These are phyloP conservation scores for Yarrowia yakushimensis DNA, from an alignment of 805 yeast species.

Conservation along the genomic window DNA sequence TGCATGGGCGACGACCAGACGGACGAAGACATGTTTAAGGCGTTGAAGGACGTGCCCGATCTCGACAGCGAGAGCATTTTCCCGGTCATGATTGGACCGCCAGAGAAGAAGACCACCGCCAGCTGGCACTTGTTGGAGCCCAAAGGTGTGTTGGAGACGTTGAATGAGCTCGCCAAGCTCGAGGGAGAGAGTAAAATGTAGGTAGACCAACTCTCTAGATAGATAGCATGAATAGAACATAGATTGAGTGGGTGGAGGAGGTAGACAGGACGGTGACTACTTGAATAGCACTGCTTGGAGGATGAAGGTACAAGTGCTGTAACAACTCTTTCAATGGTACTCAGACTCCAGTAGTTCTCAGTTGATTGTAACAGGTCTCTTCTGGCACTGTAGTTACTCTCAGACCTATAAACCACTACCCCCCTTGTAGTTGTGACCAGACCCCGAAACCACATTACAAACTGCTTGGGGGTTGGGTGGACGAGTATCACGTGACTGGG, in stretches of 20 bases:
- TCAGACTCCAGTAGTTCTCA: too few relatives aligned
- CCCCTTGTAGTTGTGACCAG: too few relatives aligned
- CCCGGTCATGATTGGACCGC: constrained; percentile 91
- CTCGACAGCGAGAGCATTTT: constrained; percentile 50
- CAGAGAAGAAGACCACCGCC: constrained; percentile 79
- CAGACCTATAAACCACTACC: too few relatives aligned
- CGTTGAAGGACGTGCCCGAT: constrained; percentile 46
- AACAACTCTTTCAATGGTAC: too few relatives aligned
- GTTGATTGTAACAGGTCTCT: too few relatives aligned
- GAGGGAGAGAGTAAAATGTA: constrained; percentile 10
- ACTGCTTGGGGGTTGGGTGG: too few relatives aligned
- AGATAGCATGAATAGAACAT: constrained; percentile 4
- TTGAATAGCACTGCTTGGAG: too few relatives aligned
- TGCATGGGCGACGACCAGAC: constrained; percentile 96
- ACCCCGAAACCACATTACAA: too few relatives aligned
- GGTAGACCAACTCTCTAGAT: not conserved
- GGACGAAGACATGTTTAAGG: constrained; percentile 95
- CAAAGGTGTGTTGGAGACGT: constrained; percentile 73
- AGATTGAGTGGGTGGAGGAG: not conserved
- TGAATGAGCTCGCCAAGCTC: constrained; percentile 40
- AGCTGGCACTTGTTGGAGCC: constrained; percentile 84
- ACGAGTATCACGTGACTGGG: too few relatives aligned
- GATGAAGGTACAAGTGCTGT: too few relatives aligned
- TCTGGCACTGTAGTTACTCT: too few relatives aligned
- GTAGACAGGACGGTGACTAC: too few relatives aligned